Evolutionary conservation across 179 eudicot species (phyloP), one percentile per base, ranked within the genome.

Genomic region (Patellifolia procumbens): DNA sequence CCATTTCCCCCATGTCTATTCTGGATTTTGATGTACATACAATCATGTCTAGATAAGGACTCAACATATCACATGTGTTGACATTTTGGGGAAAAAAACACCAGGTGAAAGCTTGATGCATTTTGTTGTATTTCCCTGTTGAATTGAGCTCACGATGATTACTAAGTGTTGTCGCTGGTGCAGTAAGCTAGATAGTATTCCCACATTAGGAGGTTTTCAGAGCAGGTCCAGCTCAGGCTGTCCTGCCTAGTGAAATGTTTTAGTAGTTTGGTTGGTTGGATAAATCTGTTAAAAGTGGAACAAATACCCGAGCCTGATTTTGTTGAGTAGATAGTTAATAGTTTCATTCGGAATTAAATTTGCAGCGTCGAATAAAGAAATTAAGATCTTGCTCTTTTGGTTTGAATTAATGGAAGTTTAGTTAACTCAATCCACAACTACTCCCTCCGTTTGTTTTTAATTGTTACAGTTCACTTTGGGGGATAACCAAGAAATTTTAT

Each of bases 21-120:
- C 32, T 76, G 75, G 80, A 67, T 82, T 79, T 82, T 79, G 78
- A 65, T 75, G 82, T 82, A 75, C 73, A 82, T 68, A 82, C 84
- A 51, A 64, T 82, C 76, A 73, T 71, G 77, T 72, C 75, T 74
- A 78, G 58, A 45, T 61, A 60, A 74, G 58, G 74, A 60, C 82
- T 28, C 65, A 76, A 24, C 79, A 74, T 73, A 74, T 74, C 61
- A 75, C 56, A 52, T 72, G 62, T 64, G 43, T 64, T 39, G 69
- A 63, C 46, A 60, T 53, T 69, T n/a, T n/a, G n/a, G 68, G 74
- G 65, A 56, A 78, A 74, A 29, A 60, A 72, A 71, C 72, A 52
- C 52, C 62, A 49, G 63, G 71, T 75, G 24, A 51, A 65, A 31
- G 72, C 46, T 51, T 75, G 78, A 65, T 52, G 56, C 49, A 29